These are phyloP conservation scores for Trichoderma atroviride DNA, from an alignment of 2,329 filamentous ascomycete species.

Conservation along the genomic window DNA sequence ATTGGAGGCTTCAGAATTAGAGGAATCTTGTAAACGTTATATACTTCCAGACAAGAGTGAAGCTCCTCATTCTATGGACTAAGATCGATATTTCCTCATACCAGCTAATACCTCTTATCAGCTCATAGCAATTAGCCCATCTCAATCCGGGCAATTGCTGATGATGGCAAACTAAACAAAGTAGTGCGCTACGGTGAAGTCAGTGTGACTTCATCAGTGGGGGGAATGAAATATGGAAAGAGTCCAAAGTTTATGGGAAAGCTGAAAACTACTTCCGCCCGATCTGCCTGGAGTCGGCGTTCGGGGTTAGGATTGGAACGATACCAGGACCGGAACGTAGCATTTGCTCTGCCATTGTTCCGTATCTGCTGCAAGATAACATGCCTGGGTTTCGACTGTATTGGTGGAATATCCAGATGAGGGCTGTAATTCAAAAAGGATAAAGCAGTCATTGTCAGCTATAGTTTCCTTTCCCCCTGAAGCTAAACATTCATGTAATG, in stretches of 20 bases:
- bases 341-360: neutral
- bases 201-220: slow-evolving; percentile 20
- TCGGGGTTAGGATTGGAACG: neutral
- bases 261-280: neutral
- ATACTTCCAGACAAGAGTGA: neutral
- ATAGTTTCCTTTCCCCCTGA: neutral
- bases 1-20: neutral
- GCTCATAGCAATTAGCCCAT: neutral
- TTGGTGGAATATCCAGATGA: neutral
- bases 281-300: neutral
- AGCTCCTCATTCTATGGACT: neutral
- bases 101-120: neutral
- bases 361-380: neutral
- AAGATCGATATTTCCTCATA: neutral
- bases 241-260: neutral
- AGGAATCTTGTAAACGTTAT: neutral
- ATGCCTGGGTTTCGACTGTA: neutral
- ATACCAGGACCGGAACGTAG: neutral
- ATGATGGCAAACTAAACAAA: neutral
- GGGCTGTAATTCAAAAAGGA: neutral
- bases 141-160: neutral
- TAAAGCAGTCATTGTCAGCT: neutral
- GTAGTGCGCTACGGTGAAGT: slow-evolving; percentile 16
- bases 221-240: too few species aligned
- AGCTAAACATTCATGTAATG: neutral